phyloP scores from a whole-genome alignment of 2,329 filamentous ascomycete genomes.

The Aureobasidium pullulans region DNA sequence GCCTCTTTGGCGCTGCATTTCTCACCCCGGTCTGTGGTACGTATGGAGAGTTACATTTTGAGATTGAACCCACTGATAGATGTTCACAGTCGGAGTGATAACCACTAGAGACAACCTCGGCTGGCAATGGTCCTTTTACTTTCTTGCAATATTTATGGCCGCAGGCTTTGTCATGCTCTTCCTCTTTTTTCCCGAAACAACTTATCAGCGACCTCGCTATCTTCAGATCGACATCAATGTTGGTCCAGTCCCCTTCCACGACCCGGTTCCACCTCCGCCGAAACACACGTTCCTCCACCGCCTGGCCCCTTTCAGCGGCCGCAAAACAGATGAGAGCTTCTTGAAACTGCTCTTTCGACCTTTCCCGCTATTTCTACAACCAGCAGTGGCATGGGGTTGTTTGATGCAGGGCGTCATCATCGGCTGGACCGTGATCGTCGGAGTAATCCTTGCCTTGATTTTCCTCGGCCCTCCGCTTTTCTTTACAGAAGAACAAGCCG shows the following conservation, averaged over 20 bases:
- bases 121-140: constrained; percentile 86
- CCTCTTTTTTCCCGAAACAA: constrained; percentile 78
- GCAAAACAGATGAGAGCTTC: constrained; percentile 72
- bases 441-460: constrained; percentile 70
- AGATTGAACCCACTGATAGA: neutral
- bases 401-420: constrained; percentile 85
- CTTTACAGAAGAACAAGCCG: constrained; percentile 73
- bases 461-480: constrained; percentile 75
- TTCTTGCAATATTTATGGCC: constrained; percentile 76
- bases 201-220: constrained; percentile 58
- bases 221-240: constrained; percentile 47
- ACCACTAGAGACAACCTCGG: constrained; percentile 53
- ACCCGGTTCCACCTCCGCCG: neutral
- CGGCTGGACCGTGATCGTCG: constrained; percentile 92
- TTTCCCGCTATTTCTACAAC: constrained; percentile 75
- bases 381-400: constrained; percentile 73
- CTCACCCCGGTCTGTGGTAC: constrained; percentile 65
- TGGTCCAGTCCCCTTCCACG: neutral
- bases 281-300: constrained; percentile 25
- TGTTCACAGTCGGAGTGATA: constrained; percentile 63
- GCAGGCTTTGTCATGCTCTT: constrained; percentile 62
- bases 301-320: constrained; percentile 67
- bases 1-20: constrained; percentile 64
- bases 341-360: constrained; percentile 60
- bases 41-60: neutral